phyloP scores from a whole-genome alignment of 306 rosid species.

The Pyrus betulifolia region DNA sequence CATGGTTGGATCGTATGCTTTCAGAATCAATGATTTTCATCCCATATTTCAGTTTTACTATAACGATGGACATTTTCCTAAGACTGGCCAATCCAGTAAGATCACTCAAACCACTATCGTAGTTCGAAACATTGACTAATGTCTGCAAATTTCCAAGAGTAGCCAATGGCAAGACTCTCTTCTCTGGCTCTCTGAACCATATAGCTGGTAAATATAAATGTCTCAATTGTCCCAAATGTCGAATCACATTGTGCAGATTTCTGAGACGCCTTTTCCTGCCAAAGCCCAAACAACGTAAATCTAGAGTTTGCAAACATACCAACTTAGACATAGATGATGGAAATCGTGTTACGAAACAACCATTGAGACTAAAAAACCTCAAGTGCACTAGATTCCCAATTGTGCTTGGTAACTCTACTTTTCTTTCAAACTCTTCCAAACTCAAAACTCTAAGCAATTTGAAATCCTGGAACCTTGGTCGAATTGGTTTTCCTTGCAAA shows the following conservation, averaged over 20 bases:
- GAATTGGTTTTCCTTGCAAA: too few species aligned
- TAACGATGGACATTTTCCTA: too few species aligned
- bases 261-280: too few species aligned
- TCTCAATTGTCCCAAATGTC: too few species aligned
- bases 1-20: too few species aligned
- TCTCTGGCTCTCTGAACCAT: background rate
- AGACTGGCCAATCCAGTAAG: background rate
- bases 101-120: constrained; percentile 24
- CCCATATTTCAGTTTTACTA: too few species aligned
- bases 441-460: constrained; percentile 28
- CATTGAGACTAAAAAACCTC: constrained; percentile 22
- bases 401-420: constrained; percentile 17
- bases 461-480: background rate
- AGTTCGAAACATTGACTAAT: constrained; percentile 25
- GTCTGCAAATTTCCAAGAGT: constrained; percentile 35
- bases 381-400: constrained; percentile 23
- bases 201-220: too few species aligned
- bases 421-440: constrained; percentile 23
- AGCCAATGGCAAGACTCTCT: constrained; percentile 9
- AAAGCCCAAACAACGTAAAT: constrained; percentile 7
- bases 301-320: constrained; percentile 33
- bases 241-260: too few species aligned
- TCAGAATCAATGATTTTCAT: too few species aligned
- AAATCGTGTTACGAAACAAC: background rate
- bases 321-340: constrained; percentile 37